Conservation (phyloP, 257 asterid genomes). For the Petrea volubilis region DNA sequence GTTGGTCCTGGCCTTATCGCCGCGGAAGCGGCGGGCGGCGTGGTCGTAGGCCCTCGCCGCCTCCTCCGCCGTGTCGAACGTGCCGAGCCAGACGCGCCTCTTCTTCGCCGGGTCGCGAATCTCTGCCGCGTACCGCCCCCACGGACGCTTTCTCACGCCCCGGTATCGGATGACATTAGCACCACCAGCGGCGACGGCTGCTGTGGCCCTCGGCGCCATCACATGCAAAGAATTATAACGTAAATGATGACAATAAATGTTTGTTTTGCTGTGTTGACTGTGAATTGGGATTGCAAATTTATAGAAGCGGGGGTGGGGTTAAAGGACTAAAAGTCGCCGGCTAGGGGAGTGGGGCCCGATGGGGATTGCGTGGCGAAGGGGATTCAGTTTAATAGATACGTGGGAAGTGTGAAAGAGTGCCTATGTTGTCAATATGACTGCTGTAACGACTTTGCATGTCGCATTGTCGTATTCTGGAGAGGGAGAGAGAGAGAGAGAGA, state of each 20-base stretch:
- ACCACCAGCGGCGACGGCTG: not conserved
- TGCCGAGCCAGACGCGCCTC: slow-evolving; percentile 32
- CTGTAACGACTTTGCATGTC: slow-evolving; percentile 15
- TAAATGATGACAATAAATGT: no score
- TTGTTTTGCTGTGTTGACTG: no score
- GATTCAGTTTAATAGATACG: not conserved
- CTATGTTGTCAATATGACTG: not conserved
- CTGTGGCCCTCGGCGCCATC: slow-evolving; percentile 6
- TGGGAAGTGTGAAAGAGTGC: slow-evolving; percentile 1
- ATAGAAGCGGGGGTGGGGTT: not conserved
- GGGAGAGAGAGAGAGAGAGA: no score
- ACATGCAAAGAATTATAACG: not conserved
- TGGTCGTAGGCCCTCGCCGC: slow-evolving; percentile 35
- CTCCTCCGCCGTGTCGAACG: slow-evolving; percentile 25
- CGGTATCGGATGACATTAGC: not conserved
- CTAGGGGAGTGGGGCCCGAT: not conserved
- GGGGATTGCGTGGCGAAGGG: not conserved
- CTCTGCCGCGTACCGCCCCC: slow-evolving; percentile 25
- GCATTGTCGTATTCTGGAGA: slow-evolving; percentile 8
- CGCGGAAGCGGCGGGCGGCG: slow-evolving; percentile 35
- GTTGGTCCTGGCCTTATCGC: slow-evolving; percentile 26
- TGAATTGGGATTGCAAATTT: not conserved
- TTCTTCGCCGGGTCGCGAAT: slow-evolving; percentile 29
- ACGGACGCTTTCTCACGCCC: slow-evolving; percentile 25
- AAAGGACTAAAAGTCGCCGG: not conserved